Conservation (phyloP, 164 flowering plant species). For the Piper betle region DNA sequence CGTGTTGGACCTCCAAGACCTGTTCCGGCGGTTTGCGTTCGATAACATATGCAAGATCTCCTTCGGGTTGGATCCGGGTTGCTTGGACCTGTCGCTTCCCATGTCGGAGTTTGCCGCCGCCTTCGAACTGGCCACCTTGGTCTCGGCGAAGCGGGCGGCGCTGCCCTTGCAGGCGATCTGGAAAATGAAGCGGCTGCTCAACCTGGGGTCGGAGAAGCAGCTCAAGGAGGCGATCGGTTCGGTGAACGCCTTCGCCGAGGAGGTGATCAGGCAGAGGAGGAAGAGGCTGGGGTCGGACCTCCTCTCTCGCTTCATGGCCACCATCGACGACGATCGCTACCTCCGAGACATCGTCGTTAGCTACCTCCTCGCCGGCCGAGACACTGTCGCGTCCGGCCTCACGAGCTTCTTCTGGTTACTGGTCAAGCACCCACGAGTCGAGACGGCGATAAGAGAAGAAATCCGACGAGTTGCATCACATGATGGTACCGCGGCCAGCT, state of each 20-base stretch:
- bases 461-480: conserved; percentile 26
- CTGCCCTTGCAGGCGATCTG: conserved; percentile 28
- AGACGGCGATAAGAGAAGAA: conserved; percentile 25
- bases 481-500: conserved; percentile 10
- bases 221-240: conserved; percentile 29
- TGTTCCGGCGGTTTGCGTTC: conserved; percentile 46
- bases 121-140: conserved; percentile 41
- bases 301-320: conserved; percentile 40
- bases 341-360: conserved; percentile 53
- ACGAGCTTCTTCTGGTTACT: conserved; percentile 47
- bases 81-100: conserved; percentile 29
- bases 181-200: conserved; percentile 37
- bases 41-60: conserved; percentile 50
- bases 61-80: conserved; percentile 52
- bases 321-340: conserved; percentile 18
- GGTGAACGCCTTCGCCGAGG: conserved; percentile 27
- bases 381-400: conserved; percentile 45
- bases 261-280: conserved; percentile 26
- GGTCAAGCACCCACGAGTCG: conserved; percentile 28
- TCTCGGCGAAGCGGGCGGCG: conserved; percentile 42
- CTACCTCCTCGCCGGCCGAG: conserved; percentile 59
- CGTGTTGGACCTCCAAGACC: conserved; percentile 42
- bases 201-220: conserved; percentile 36
- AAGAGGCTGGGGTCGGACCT: conserved; percentile 27
- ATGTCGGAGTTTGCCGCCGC: conserved; percentile 33